A percentile compares a stretch with the other conserved stretches of the same genome.
Evolutionary conservation across 2,329 filamentous ascomycete genomes (phyloP).

Genomic region (Ophiostoma tasmaniense): DNA sequence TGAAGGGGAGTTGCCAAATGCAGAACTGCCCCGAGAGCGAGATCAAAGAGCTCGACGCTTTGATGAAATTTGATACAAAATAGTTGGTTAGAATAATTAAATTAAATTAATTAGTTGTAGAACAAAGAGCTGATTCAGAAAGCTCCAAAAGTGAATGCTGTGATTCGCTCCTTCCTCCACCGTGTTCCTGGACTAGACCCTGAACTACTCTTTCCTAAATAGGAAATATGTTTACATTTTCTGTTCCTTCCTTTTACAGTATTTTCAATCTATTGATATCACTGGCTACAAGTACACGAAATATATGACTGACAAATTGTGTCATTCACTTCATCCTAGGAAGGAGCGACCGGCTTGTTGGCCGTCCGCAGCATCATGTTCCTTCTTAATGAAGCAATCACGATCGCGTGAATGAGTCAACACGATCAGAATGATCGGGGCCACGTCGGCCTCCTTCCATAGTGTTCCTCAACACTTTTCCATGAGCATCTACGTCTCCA

Average conservation of each 20-base stretch:
- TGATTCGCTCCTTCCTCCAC: constrained; percentile 12
- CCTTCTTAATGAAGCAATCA: background rate
- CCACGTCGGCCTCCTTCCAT: background rate
- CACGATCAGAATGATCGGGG: background rate
- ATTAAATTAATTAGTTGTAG: background rate
- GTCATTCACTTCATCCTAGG: background rate
- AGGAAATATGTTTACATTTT: constrained; percentile 22
- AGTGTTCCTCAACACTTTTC: background rate
- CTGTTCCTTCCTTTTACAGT: background rate
- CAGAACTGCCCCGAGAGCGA: background rate
- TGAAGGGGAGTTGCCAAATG: background rate
- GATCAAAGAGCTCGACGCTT: background rate
- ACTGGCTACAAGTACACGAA: background rate
- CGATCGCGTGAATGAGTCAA: background rate
- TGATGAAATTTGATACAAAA: background rate
- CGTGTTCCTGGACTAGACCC: background rate
- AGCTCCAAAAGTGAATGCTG: background rate
- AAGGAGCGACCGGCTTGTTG: constrained; percentile 12
- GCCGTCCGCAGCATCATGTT: background rate
- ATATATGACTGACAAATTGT: background rate
- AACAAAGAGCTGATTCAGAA: background rate
- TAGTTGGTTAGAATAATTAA: background rate
- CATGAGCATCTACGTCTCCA: background rate
- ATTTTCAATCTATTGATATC: background rate
- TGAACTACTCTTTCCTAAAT: constrained; percentile 12